Evolutionary conservation across 2,329 filamentous ascomycete genomes (phyloP), one percentile per base, ranked within the genome.

Genomic region (Aspergillus ochraceus): DNA sequence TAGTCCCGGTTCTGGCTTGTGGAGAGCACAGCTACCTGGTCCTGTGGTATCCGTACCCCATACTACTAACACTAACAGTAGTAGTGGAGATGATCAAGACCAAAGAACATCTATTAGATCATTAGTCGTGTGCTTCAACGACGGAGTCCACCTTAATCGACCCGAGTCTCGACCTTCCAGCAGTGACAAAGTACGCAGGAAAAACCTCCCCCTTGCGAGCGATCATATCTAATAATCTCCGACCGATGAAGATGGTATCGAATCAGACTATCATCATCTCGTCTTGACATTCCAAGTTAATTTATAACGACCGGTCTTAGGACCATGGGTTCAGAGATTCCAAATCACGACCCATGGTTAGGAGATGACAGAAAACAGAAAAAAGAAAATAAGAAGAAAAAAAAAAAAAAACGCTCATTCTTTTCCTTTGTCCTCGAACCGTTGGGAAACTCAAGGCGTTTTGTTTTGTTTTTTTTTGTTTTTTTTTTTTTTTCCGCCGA

Each of bases 341-440:
- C 51, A 58, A 60, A 58, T 56, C 50, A 53, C 12, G 36, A 22
- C 26, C 60, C 58, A 45, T 57, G 50, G 53, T 36, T 29, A 39
- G 52, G n/a, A 32, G 12, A 56, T 62, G 54, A 57, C 47, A 58
- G 9, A 11, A 19, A 17, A 19, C 4, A 22, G 20, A 46, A 46
- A 47, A 47, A 47, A 22, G 8, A 47, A 22, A 47, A 47, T 22
- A 20, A 11, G 9, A 22, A 22, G 12, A 24, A 12, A 47, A 47
- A 14, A 47, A 24, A 47, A 47, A 3, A 39, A 42, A 42, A 42
- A 42, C 36, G 17, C 14, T 8, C 36, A 42, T 42, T 42, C 36
- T 8, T 42, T 42, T n/a, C n/a, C 36, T 42, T 42, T 42, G 36
- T 42, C 36, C 14, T n/a, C 36, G 36, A 42, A 42, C 36, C 36